Conservation (phyloP, 345 rosid genomes). For the Citrus medica region DNA sequence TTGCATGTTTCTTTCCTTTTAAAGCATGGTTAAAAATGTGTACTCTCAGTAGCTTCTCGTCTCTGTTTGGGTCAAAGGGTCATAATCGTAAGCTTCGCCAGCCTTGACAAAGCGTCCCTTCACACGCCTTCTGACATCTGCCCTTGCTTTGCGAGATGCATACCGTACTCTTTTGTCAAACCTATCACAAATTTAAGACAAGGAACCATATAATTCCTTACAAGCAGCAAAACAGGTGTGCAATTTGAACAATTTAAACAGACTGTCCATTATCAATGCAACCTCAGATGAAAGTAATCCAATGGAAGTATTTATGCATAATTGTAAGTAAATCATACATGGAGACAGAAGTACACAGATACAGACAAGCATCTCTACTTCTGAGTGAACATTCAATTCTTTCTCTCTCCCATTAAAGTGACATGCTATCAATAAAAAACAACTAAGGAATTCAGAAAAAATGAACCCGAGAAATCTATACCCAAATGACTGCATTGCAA, state of each 20-base stretch:
- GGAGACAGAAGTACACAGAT: not conserved
- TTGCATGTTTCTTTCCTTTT: constrained; percentile 25
- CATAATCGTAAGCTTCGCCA: constrained; percentile 94
- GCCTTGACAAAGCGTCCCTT: constrained; percentile 97
- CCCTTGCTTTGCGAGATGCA: constrained; percentile 98
- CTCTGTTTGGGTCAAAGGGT: constrained; percentile 68
- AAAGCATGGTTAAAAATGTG: constrained; percentile 22
- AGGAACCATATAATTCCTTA: not conserved
- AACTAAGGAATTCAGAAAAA: not conserved
- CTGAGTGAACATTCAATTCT: not conserved
- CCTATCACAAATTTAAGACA: constrained; percentile 34
- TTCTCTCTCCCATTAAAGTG: not conserved
- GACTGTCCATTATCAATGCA: not conserved
- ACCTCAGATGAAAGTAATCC: not conserved
- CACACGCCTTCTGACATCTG: constrained; percentile 93
- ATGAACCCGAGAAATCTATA: not conserved
- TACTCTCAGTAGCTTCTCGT: constrained; percentile 84
- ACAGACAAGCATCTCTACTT: not conserved
- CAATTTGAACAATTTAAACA: constrained; percentile 1
- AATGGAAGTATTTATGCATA: not conserved
- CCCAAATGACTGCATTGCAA: constrained; percentile 1
- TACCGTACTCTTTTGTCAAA: constrained; percentile 94
- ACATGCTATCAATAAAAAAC: not conserved
- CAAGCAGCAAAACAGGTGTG: not conserved
- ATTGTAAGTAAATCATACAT: not conserved